Conservation (phyloP, 768 basidiomycete genomes). For the Phanerochaete sordida region DNA sequence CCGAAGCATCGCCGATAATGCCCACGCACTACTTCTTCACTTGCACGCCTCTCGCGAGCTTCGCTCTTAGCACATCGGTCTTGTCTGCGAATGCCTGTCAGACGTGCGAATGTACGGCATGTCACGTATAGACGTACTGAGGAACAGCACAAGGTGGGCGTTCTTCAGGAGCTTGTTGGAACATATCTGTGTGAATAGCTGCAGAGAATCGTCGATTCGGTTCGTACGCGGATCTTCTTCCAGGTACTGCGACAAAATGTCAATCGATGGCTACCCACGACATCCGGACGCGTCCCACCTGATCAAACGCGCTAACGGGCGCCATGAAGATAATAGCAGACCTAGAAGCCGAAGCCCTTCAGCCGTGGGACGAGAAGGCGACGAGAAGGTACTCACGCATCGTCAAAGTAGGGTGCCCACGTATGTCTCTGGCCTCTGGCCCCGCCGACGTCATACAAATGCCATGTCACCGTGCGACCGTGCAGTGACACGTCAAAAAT, state of each 20-base stretch:
- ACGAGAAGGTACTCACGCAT: slow-evolving; percentile 33
- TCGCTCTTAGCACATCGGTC: slow-evolving; percentile 71
- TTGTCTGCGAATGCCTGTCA: slow-evolving; percentile 45
- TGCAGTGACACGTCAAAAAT: slow-evolving; percentile 79
- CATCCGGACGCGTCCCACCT: slow-evolving; percentile 39
- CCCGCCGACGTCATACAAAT: slow-evolving; percentile 81
- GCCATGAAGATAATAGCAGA: slow-evolving; percentile 85
- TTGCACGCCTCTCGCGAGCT: slow-evolving; percentile 63
- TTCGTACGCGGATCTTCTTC: slow-evolving; percentile 86
- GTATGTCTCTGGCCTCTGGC: slow-evolving; percentile 74
- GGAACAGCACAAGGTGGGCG: slow-evolving; percentile 42
- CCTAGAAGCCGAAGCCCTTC: slow-evolving; percentile 3
- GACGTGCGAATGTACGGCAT: slow-evolving; percentile 35
- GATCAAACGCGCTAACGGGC: slow-evolving; percentile 84
- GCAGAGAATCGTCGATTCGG: slow-evolving; percentile 84
- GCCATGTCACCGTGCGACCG: slow-evolving; percentile 76
- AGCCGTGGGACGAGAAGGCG: background rate
- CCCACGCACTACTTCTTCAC: slow-evolving; percentile 75
- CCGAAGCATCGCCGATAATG: background rate
- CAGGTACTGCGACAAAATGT: slow-evolving; percentile 51
- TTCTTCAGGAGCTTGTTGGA: slow-evolving; percentile 76
- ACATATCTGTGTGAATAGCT: slow-evolving; percentile 83
- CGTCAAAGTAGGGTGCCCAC: slow-evolving; percentile 88
- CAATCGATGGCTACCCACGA: background rate
- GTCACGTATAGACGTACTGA: slow-evolving; percentile 68